Evolutionary conservation across 192 early-diverging fungal species (phyloP), one percentile per base, ranked within the genome.

Genomic region (Backusella australiensis): DNA sequence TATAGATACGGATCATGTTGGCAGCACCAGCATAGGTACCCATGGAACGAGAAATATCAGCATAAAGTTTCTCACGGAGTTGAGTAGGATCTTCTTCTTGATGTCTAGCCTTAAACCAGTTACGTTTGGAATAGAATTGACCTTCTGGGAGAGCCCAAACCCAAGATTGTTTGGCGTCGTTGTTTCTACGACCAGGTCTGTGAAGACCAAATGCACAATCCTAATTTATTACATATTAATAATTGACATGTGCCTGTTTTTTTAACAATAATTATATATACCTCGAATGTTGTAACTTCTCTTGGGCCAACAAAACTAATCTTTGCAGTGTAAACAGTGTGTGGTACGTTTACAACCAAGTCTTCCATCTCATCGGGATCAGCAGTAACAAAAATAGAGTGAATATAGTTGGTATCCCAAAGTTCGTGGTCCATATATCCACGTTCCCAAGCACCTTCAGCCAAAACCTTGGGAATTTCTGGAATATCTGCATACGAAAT

Each of bases 161-260:
- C 85, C 85, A 86, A 67, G 79, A 83, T 53, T 86, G 85, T 71
- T 86, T 86, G 68, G 85, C 81, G 42, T 86, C 82, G 71, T 86
- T 86, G 12, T 84, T 84, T 72, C 78, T 84, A 71, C 82, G 82
- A 49, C 85, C 85, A 34, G 83, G 73, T 29, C 80, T 77, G 65
- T 86, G 85, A 35, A 86, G 78, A 81, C 85, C 83, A 42, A 86
- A 86, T 14, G 34, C 14, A 29, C 78, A 76, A n/a, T 80, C 78
- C 84, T 85, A 29, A 67, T 38, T 21, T 17, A 56, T 39, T 39
- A 39, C 6, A 34, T 44, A 34, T 74, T 29, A 29, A n/a, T 41
- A 65, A 26, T 4, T 39, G 6, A 67, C 15, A 8, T 6, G 29
- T 26, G 46, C 26, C 3, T 29, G 9, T 23, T 59, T 26, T 23